A percentile compares a stretch with the other conserved stretches of the same genome.
These are phyloP conservation scores for Mucor mucedo DNA, from an alignment of 371 early-diverging fungal genomes.

Conservation along the genomic window DNA sequence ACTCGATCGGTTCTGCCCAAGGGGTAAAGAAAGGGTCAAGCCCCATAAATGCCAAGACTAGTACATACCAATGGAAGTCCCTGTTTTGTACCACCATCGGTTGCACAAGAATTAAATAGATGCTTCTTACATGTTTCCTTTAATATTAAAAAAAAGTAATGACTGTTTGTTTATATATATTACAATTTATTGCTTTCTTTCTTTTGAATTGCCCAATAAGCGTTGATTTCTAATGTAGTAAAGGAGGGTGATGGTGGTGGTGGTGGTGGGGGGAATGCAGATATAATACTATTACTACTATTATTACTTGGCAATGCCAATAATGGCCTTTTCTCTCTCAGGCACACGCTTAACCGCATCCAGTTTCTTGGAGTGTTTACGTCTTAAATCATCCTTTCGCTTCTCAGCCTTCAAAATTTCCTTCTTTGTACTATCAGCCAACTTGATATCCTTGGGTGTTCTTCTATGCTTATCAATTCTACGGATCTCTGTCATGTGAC, in stretches of 20 bases:
- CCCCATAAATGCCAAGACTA: too few species aligned
- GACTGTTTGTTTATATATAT: too few species aligned
- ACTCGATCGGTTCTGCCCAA: too few species aligned
- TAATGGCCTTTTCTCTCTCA: slow-evolving; percentile 85
- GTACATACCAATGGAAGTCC: too few species aligned
- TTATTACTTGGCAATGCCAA: slow-evolving; percentile 72
- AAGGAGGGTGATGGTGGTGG: neutral
- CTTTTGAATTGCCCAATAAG: too few species aligned
- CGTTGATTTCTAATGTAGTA: too few species aligned
- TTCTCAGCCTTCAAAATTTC: slow-evolving; percentile 80
- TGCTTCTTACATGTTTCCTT: too few species aligned
- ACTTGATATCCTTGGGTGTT: slow-evolving; percentile 84
- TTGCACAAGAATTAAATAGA: too few species aligned
- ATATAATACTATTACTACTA: neutral
- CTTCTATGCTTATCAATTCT: slow-evolving; percentile 87
- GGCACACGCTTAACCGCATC: slow-evolving; percentile 63
- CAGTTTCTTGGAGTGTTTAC: slow-evolving; percentile 78
- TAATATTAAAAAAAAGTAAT: too few species aligned
- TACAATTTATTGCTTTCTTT: too few species aligned
- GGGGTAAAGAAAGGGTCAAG: too few species aligned
- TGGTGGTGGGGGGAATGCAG: slow-evolving; percentile 1
- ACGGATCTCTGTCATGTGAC: slow-evolving; percentile 90
- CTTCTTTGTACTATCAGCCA: slow-evolving; percentile 77
- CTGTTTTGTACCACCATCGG: too few species aligned
- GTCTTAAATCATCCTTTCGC: slow-evolving; percentile 83